Percentiles rank a stretch among this genome's conserved stretches.
Evolutionary conservation across 2,329 filamentous ascomycete genomes (phyloP).

Genomic region (Xylariaceae sp.): DNA sequence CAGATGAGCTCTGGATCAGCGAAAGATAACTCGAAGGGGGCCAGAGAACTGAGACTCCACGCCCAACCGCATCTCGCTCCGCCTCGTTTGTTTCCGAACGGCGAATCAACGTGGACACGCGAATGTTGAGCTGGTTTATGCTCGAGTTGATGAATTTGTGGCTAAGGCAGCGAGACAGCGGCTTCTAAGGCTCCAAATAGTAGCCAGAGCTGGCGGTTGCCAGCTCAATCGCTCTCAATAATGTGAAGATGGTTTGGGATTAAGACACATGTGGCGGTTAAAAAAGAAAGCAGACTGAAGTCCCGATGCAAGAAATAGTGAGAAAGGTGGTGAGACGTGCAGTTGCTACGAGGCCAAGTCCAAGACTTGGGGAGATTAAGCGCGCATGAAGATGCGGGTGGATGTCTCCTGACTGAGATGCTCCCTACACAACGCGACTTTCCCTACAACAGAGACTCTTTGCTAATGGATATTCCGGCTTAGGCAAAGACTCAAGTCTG

Average conservation of each 20-base stretch:
- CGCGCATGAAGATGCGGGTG: not conserved
- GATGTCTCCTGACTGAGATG: not conserved
- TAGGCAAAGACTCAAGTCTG: not conserved
- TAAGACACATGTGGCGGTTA: not conserved
- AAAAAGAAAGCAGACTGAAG: not conserved
- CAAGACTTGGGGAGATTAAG: not conserved
- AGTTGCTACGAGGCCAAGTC: too few relatives aligned
- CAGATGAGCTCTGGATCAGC: not conserved
- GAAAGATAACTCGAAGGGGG: not conserved
- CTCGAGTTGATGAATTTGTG: not conserved
- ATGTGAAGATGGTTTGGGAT: not conserved
- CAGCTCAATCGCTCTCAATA: not conserved
- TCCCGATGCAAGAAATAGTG: not conserved
- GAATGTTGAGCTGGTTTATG: too few relatives aligned
- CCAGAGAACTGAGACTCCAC: not conserved
- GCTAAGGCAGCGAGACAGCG: not conserved
- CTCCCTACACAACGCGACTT: not conserved
- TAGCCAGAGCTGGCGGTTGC: not conserved
- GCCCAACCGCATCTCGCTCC: not conserved
- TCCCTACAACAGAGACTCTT: not conserved
- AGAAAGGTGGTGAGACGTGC: not conserved
- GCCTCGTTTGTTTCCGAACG: not conserved
- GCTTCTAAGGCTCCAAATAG: not conserved
- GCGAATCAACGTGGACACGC: too few relatives aligned
- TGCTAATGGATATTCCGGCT: too few relatives aligned